Evolutionary conservation across 129 eudicot genomes (phyloP).

Genomic region (Pulicaria dysenterica): DNA sequence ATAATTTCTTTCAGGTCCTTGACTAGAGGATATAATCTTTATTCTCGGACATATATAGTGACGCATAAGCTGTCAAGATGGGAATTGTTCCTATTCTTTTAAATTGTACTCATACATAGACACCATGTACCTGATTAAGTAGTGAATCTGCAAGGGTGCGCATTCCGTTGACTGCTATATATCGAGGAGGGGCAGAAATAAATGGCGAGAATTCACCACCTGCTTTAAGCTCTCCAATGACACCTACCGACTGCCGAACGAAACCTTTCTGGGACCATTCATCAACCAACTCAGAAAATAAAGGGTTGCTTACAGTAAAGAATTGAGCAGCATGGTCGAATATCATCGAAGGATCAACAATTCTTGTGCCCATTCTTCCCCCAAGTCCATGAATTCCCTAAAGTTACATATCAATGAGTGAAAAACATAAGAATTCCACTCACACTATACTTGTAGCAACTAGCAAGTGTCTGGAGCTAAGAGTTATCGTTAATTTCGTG

Average conservation of each 20-base stretch:
- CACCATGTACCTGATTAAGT: conserved; percentile 62
- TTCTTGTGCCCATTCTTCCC: conserved; percentile 97
- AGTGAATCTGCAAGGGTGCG: conserved; percentile 92
- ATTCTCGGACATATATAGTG: no score
- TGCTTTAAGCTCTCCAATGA: conserved; percentile 79
- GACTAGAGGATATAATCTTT: no score
- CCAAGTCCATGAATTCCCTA: conserved; percentile 98
- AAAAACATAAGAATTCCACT: not conserved
- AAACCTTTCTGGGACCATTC: conserved; percentile 70
- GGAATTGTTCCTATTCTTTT: no score
- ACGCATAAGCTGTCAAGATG: no score
- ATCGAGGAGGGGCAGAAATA: conserved; percentile 64
- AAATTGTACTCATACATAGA: no score
- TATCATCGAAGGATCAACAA: conserved; percentile 57
- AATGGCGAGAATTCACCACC: conserved; percentile 67
- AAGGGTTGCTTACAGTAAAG: conserved; percentile 77
- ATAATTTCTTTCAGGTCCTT: no score
- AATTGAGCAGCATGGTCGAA: conserved; percentile 98
- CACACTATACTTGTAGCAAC: no score
- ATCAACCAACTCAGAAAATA: conserved; percentile 72
- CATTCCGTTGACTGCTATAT: conserved; percentile 87
- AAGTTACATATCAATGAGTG: conserved; percentile 13
- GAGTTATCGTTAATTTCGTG: no score
- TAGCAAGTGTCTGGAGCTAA: no score
- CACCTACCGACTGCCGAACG: conserved; percentile 69